Conservation (phyloP, 306 rosid genomes). For the Quercus alba region DNA sequence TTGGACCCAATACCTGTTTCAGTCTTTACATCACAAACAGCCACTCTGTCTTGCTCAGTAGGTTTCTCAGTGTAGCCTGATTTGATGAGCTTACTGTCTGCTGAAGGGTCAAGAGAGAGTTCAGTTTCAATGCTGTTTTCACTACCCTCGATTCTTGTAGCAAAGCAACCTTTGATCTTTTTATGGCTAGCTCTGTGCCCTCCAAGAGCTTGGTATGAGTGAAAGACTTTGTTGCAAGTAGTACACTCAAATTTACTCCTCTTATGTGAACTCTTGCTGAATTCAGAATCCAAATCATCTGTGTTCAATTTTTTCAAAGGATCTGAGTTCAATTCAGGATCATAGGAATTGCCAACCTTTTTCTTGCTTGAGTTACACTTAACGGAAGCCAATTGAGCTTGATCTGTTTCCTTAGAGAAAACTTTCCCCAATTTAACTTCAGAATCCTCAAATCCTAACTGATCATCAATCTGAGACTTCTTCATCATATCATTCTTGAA, state of each 20-base stretch:
- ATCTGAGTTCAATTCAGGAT: slow-evolving; percentile 28
- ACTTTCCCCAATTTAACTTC: slow-evolving; percentile 28
- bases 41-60: slow-evolving; percentile 15
- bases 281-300: slow-evolving; percentile 33
- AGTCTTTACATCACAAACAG: slow-evolving; percentile 18
- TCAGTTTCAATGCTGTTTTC: slow-evolving; percentile 66
- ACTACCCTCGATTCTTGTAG: slow-evolving; percentile 50
- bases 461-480: slow-evolving; percentile 24
- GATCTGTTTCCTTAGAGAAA: slow-evolving; percentile 33
- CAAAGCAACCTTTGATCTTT: slow-evolving; percentile 63
- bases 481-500: slow-evolving; percentile 22
- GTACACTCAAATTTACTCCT: slow-evolving; percentile 72
- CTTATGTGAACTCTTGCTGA: slow-evolving; percentile 34
- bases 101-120: slow-evolving; percentile 35
- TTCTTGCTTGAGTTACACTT: slow-evolving; percentile 43
- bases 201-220: slow-evolving; percentile 90
- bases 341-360: slow-evolving; percentile 23
- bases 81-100: slow-evolving; percentile 36
- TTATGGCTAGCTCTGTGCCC: slow-evolving; percentile 94
- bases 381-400: slow-evolving; percentile 25
- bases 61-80: slow-evolving; percentile 9
- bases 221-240: slow-evolving; percentile 70
- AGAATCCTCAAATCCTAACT: slow-evolving; percentile 31
- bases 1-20: slow-evolving; percentile 15
- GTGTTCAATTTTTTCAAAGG: slow-evolving; percentile 17